Conservation (phyloP, 2,329 filamentous ascomycete genomes). For the Paecilomyces sp. region DNA sequence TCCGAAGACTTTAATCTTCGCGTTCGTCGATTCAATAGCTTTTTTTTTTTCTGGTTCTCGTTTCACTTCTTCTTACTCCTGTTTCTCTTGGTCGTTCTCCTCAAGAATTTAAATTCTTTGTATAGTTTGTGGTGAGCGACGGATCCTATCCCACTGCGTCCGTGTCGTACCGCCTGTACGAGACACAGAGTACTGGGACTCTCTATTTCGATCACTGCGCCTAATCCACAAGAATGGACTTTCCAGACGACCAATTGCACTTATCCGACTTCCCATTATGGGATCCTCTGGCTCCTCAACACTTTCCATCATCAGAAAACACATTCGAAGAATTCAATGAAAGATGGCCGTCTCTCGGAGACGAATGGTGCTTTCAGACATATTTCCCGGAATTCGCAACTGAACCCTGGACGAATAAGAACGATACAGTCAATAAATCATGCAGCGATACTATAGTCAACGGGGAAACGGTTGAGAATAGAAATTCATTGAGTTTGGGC, state of each 20-base stretch:
- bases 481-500: neutral
- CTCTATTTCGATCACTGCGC: neutral
- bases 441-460: neutral
- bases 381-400: neutral
- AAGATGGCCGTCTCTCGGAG: neutral
- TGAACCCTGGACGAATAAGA: neutral
- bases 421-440: neutral
- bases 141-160: neutral
- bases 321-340: neutral
- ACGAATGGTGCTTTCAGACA: neutral
- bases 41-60: neutral
- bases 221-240: neutral
- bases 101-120: neutral
- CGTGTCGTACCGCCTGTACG: neutral
- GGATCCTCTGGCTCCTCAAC: neutral
- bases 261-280: neutral
- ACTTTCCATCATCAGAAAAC: neutral
- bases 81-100: neutral
- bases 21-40: neutral
- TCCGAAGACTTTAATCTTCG: neutral
- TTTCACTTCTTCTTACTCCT: neutral
- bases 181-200: neutral
- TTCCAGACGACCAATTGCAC: neutral
- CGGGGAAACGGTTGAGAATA: neutral
- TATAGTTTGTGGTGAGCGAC: neutral